These are phyloP conservation scores for Nigrospora oryzae DNA, from an alignment of 2,329 filamentous ascomycete genomes.

Conservation along the genomic window DNA sequence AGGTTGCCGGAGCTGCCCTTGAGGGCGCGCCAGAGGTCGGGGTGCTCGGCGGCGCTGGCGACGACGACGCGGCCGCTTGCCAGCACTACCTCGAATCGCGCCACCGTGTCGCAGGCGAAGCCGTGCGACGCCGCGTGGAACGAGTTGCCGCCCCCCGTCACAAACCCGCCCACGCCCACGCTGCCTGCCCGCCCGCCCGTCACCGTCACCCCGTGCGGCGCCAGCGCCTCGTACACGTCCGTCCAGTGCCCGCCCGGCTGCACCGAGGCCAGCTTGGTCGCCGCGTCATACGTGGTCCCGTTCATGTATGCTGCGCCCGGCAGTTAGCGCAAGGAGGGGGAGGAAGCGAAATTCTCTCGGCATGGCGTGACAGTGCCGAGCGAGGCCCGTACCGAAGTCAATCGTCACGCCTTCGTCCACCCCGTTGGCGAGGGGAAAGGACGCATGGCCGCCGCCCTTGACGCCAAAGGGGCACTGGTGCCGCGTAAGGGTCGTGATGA, in stretches of 20 bases:
- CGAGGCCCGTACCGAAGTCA: constrained; percentile 3
- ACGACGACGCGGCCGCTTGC: constrained; percentile 28
- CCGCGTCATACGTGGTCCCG: constrained; percentile 14
- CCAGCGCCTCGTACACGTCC: constrained; percentile 10
- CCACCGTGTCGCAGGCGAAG: constrained; percentile 34
- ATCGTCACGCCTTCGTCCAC: constrained; percentile 9
- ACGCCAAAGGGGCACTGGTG: constrained; percentile 27
- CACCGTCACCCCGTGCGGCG: constrained; percentile 5
- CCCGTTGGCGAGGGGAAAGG: constrained; percentile 12
- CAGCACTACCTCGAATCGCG: constrained; percentile 33
- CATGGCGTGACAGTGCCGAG: too few species aligned
- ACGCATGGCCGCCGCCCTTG: constrained; percentile 19
- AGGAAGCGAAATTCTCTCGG: too few species aligned
- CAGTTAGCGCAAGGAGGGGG: too few species aligned
- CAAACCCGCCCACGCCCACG: constrained; percentile 18
- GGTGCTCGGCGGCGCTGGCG: constrained; percentile 24
- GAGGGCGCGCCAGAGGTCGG: constrained; percentile 33
- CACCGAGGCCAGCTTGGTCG: constrained; percentile 18
- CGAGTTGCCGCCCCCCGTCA: constrained; percentile 15
- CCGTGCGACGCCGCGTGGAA: constrained; percentile 22
- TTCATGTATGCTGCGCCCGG: constrained; percentile 12
- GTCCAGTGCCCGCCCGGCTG: constrained; percentile 16
- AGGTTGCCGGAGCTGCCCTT: constrained; percentile 38
- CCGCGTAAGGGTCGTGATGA: constrained; percentile 21
- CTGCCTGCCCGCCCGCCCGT: constrained; percentile 12